Conservation (phyloP, 1,284 basidiomycete genomes). For the Lentinula novae-zelandiae region DNA sequence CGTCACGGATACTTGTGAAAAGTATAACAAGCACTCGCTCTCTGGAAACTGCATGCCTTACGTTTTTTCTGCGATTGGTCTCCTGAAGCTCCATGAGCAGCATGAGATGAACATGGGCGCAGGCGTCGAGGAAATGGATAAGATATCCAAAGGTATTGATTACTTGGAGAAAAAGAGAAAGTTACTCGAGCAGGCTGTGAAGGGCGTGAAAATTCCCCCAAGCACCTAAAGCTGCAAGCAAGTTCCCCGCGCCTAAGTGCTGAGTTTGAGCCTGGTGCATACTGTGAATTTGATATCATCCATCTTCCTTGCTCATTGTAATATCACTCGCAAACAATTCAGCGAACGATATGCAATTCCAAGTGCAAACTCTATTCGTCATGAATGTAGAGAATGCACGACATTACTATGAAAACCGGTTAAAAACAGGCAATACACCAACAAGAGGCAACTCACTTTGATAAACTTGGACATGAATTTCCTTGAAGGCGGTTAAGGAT, state of each 20-base stretch:
- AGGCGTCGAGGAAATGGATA: background rate
- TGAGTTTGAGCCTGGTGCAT: too few relatives aligned
- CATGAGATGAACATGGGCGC: background rate
- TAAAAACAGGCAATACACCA: slow-evolving; percentile 19
- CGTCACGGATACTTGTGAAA: background rate
- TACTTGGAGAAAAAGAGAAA: background rate
- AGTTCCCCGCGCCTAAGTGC: too few relatives aligned
- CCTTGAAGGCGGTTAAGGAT: slow-evolving; percentile 29
- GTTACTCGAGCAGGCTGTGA: background rate
- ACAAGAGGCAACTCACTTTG: slow-evolving; percentile 52
- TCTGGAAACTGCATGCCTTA: slow-evolving; percentile 4
- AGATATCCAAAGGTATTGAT: background rate
- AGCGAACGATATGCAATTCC: too few relatives aligned
- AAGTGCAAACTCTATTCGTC: too few relatives aligned
- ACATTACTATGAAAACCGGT: slow-evolving; percentile 57
- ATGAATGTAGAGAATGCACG: background rate
- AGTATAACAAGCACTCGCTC: slow-evolving; percentile 2
- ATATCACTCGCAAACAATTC: too few relatives aligned
- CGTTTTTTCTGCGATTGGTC: background rate
- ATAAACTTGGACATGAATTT: slow-evolving; percentile 81
- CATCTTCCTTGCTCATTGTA: too few relatives aligned
- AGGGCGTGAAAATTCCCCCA: background rate
- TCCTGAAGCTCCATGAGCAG: background rate
- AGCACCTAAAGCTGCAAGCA: too few relatives aligned
- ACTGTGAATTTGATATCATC: too few relatives aligned